Percentiles rank a stretch among this genome's conserved stretches.
Conservation (phyloP, 495 filamentous ascomycete genomes). For the Penicilliopsis zonata region DNA sequence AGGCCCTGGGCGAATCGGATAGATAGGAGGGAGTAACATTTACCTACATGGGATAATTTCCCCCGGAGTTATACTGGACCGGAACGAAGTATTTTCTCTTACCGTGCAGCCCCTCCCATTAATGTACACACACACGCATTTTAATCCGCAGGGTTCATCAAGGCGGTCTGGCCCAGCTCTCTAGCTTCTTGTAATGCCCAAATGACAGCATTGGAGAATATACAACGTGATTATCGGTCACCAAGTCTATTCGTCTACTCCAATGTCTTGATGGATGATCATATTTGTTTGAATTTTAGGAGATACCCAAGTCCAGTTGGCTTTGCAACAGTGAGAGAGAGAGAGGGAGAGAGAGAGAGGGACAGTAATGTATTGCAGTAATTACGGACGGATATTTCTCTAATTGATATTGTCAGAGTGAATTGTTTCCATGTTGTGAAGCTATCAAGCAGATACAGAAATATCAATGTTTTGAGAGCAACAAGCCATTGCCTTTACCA, state of each 20-base stretch:
- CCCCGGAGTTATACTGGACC: no score
- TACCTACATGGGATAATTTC: no score
- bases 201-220: no score
- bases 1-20: conserved; percentile 19
- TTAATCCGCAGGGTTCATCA: no score
- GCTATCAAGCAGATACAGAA: not conserved
- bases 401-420: not conserved
- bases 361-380: not conserved
- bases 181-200: no score
- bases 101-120: no score
- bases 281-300: conserved; percentile 3
- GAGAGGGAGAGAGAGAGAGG: not conserved
- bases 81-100: no score
- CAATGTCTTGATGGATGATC: conserved; percentile 2
- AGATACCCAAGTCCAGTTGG: conserved; percentile 4
- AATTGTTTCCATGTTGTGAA: not conserved
- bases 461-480: not conserved
- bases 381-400: not conserved
- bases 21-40: conserved; percentile 3
- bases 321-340: not conserved
- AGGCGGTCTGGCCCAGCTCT: no score
- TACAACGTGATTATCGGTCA: no score
- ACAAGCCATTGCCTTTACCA: no score
- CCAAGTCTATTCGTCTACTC: not conserved
- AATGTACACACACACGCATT: no score